Evolutionary conservation across 306 rosid genomes (phyloP).

Genomic region (Begonia peltatifolia): DNA sequence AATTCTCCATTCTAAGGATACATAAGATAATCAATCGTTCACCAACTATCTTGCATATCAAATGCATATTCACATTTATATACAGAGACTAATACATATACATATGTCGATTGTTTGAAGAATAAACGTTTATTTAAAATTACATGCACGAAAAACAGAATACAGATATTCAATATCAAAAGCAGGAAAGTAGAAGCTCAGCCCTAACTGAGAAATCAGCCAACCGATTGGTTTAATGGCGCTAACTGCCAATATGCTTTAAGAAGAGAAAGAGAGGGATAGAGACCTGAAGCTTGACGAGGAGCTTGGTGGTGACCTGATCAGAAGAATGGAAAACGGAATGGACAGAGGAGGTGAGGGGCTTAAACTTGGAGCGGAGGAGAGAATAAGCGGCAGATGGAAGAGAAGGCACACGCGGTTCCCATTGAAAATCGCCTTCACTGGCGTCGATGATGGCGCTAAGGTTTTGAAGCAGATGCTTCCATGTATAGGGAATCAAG

Average conservation of each 20-base stretch:
- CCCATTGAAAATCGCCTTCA: slow-evolving; percentile 16
- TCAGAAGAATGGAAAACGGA: slow-evolving; percentile 69
- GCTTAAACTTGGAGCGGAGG: slow-evolving; percentile 44
- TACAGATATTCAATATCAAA: no score
- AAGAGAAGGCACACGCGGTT: slow-evolving; percentile 42
- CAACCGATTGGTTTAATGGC: not conserved
- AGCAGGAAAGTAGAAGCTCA: no score
- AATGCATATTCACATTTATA: not conserved
- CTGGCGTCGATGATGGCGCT: slow-evolving; percentile 4
- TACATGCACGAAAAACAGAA: no score
- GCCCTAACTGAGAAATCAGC: not conserved
- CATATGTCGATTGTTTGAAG: no score
- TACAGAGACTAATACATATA: no score
- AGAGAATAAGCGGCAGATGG: slow-evolving; percentile 54
- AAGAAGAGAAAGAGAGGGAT: not conserved
- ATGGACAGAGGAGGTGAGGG: slow-evolving; percentile 66
- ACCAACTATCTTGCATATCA: no score
- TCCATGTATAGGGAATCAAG: slow-evolving; percentile 62
- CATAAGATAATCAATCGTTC: not conserved
- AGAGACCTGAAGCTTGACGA: slow-evolving; percentile 55
- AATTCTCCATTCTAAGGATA: slow-evolving; percentile 46
- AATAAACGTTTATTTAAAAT: no score
- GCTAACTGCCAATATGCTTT: not conserved
- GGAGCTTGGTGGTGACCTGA: slow-evolving; percentile 70
- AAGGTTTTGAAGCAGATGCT: slow-evolving; percentile 31